Conservation (phyloP, 2,329 filamentous ascomycete species). For the Penicillium fuscoglaucum region DNA sequence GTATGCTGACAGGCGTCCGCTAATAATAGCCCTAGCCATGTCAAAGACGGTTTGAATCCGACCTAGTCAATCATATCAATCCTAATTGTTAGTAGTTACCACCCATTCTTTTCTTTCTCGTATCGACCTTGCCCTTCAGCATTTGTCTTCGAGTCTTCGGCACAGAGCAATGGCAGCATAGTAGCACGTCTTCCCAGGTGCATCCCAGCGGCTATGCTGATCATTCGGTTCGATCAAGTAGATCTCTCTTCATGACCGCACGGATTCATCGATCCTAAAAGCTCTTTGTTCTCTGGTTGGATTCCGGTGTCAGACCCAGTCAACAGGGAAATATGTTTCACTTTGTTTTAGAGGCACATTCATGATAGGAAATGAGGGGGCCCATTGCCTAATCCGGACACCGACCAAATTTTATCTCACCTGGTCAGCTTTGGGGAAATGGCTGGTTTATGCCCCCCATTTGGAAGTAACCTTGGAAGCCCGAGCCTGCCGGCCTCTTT, state of each 20-base stretch:
- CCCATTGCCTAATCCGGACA: not conserved
- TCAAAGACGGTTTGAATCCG: not conserved
- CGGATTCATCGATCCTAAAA: not conserved
- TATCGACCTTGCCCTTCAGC: not conserved
- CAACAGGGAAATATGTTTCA: not conserved
- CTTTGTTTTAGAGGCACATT: not conserved
- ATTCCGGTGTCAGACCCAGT: not conserved
- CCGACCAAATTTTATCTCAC: too few species aligned
- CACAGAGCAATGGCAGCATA: not conserved
- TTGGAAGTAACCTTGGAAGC: not conserved
- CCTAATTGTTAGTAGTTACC: too few species aligned
- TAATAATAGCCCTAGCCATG: not conserved
- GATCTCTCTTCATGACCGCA: not conserved
- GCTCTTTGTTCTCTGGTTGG: not conserved
- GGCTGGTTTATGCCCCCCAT: not conserved
- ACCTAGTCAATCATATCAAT: not conserved
- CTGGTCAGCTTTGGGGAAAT: not conserved
- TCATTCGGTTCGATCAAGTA: not conserved
- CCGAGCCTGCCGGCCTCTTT: not conserved
- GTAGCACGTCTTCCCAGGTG: not conserved
- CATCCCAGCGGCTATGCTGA: slow-evolving; percentile 1
- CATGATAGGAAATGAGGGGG: not conserved
- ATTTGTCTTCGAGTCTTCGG: not conserved
- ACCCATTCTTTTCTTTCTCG: not conserved
- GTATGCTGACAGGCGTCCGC: not conserved